Conservation (phyloP, 192 early-diverging fungal genomes). For the Backusella mclennaniae region DNA sequence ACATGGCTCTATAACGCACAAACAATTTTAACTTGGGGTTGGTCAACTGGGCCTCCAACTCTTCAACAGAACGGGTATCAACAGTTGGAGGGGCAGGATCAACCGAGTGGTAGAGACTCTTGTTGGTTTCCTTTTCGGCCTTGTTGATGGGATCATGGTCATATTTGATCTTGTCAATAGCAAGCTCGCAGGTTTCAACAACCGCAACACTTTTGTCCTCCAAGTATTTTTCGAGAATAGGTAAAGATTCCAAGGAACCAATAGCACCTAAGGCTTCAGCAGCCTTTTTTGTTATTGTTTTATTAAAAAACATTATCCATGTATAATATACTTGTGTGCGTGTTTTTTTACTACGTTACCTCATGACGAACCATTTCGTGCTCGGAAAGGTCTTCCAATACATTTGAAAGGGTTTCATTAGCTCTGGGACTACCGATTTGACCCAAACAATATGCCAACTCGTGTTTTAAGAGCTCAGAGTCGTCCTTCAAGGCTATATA, state of each 20-base stretch:
- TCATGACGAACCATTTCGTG: constrained; percentile 98
- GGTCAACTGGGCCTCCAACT: constrained; percentile 64
- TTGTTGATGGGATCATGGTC: constrained; percentile 60
- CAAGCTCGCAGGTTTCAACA: constrained; percentile 88
- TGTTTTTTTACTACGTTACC: constrained; percentile 25
- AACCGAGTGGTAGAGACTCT: constrained; percentile 69
- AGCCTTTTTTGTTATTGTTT: constrained; percentile 44
- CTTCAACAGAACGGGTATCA: constrained; percentile 57
- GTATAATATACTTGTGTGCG: too few relatives aligned
- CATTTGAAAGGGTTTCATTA: constrained; percentile 61
- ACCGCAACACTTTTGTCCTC: constrained; percentile 70
- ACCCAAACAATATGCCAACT: constrained; percentile 94
- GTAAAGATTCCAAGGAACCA: constrained; percentile 63
- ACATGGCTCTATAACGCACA: constrained; percentile 93
- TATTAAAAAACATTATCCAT: neutral
- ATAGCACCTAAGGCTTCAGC: constrained; percentile 97
- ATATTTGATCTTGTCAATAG: constrained; percentile 82
- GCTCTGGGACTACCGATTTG: constrained; percentile 89
- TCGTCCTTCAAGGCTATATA: constrained; percentile 67
- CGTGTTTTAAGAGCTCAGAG: constrained; percentile 92
- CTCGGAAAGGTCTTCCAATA: constrained; percentile 66
- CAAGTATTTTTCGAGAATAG: constrained; percentile 73
- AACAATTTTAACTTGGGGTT: constrained; percentile 76
- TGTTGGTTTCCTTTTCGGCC: constrained; percentile 39
- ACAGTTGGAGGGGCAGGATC: constrained; percentile 89